phyloP scores from a whole-genome alignment of 176 grass and related monocot species.

The Ensete ventricosum region DNA sequence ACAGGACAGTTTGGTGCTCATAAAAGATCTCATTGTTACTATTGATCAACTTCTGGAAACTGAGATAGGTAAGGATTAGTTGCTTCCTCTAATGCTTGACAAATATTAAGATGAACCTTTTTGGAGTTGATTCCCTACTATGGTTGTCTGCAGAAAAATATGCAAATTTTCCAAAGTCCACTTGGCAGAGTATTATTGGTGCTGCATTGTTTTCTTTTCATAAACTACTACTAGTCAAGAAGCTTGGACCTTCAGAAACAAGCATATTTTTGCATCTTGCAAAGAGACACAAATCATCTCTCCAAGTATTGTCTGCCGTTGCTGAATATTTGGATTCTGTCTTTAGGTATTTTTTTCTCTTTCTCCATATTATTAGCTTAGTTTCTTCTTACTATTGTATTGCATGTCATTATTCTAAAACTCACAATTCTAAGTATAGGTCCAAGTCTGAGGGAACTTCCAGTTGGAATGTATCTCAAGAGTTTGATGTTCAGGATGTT shows the following conservation, averaged over 20 bases:
- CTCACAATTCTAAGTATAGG: slow-evolving; percentile 7
- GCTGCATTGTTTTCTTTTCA: slow-evolving; percentile 58
- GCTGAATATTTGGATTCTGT: slow-evolving; percentile 66
- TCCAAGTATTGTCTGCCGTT: slow-evolving; percentile 62
- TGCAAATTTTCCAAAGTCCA: slow-evolving; percentile 51
- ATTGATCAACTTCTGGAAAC: slow-evolving; percentile 41
- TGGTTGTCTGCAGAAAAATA: slow-evolving; percentile 23
- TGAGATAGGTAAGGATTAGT: slow-evolving; percentile 49
- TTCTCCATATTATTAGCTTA: slow-evolving; percentile 3
- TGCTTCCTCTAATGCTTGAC: slow-evolving; percentile 12
- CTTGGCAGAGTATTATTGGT: slow-evolving; percentile 70
- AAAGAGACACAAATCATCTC: slow-evolving; percentile 60
- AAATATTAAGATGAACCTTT: slow-evolving; percentile 8
- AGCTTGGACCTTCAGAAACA: slow-evolving; percentile 36
- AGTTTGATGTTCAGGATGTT: slow-evolving; percentile 43
- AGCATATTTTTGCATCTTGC: slow-evolving; percentile 52
- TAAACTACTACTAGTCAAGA: slow-evolving; percentile 30
- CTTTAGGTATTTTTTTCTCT: slow-evolving; percentile 31
- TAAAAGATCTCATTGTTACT: slow-evolving; percentile 62
- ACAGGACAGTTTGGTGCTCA: slow-evolving; percentile 28
- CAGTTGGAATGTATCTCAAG: not conserved
- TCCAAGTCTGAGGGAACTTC: slow-evolving; percentile 17
- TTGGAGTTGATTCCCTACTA: not conserved
- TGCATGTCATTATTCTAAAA: not conserved
- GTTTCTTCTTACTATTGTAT: not conserved